Evolutionary conservation across 768 basidiomycete species (phyloP), one percentile per base, ranked within the genome.

Genomic region (Leccinellum rugosiceps): DNA sequence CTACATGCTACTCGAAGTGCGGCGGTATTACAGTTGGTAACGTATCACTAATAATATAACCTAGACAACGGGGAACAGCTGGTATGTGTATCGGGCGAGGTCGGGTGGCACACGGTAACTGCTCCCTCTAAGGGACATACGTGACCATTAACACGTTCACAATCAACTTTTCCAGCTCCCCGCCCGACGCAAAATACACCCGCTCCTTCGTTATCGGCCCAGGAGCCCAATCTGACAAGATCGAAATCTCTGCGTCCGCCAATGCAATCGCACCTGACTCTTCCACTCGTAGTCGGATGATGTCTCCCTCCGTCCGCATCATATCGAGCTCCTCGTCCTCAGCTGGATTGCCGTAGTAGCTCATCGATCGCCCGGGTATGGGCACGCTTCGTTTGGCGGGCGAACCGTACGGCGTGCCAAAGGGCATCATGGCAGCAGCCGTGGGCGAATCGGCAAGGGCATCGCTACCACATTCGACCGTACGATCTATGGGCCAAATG

Each of bases 121-220:
- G 34, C 21, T 8, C 51, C 56, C 26, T 43, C 79, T 74, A 87
- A 48, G 85, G 83, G 60, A 91, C 82, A 60, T 77, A 91, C 4
- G 84, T 82, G 23, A 91, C 86, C 47, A 92, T 63, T 52, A 91
- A 69, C n/a, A 84, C 81, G 69, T 92, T 91, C 21, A 92, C 87
- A 5, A 90, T 78, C 55, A 92, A 69, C 71, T 85, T 90, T 67
- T 88, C 84, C 67, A 91, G 66, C 68, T 84, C 81, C 2, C 86
- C 86, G 14, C 77, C 76, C 4, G 83, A 80, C 4, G 89, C 80
- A 55, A 91, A 87, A 43, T 83, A 82, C 2, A 90, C 88, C 7
- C 84, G 78, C 62, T 88, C 83, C 69, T 83, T 86, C 21, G 87
- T 82, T 31, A 84, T 77, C 8, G 67, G 65, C 0, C 76, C 76